Base-by-base conservation (phyloP, 768 basidiomycete species). In the Tephrocybe sp. region DNA sequence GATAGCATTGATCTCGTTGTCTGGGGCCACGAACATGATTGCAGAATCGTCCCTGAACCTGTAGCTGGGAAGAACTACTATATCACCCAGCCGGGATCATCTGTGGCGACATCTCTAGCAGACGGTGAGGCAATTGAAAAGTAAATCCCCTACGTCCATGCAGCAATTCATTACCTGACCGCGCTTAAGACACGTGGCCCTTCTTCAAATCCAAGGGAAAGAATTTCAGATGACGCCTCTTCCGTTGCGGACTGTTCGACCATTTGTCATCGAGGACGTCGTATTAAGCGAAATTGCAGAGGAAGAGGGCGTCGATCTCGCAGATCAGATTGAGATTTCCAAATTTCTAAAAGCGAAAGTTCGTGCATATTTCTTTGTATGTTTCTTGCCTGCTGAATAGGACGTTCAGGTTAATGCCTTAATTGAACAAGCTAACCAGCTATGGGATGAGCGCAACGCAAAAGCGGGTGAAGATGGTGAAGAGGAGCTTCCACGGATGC, bases 11-110 rank as follows among this genome's bases (percentile, higher is more conserved):
- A 98, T 59, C 78, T 99, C 13, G 91, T 99, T 6, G 76, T 99
- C 2, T 99, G 97, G 97, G 97, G 97, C 6, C 97, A 99, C 65
- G 97, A 99, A 66, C 97, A 99, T 63, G 97, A 98, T 66, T 98
- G 96, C 61, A 83, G 95, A 25, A 89, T 96, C 46, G 74, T 83
- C 2, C 96, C 97, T 0, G 92, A 97, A 60, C 79, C 84, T 5
- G 96, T 99, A 7, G 86, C 92, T 4, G 93, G 91, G 11, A 95
- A 96, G 66, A 79, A 79, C 13, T 99, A 99, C 69, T 85, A 80
- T 60, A 93, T 99, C 60, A 82, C 86, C 2, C 97, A 99, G 66
- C 97, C 97, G 4, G 97, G 97, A 1, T 95, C 92, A 0, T 91
- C 89, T 0, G 86, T 99, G 2, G 97, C 97, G 1, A 99, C 97